Evolutionary conservation across 2,329 filamentous ascomycete genomes (phyloP).

Genomic region (Colletotrichum sidae): DNA sequence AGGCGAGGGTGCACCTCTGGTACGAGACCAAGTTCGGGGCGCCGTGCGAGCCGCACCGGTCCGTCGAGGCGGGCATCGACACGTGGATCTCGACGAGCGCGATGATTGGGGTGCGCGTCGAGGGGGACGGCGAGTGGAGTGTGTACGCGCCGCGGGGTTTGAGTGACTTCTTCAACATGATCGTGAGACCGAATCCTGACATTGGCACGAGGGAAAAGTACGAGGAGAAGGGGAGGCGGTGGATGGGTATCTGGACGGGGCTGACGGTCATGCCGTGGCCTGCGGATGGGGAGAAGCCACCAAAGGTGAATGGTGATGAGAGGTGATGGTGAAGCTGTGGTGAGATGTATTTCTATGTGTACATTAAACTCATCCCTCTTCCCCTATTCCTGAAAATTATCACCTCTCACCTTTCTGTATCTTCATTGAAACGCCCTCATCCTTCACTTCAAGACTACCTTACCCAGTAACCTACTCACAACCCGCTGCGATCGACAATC

Average conservation of each 20-base stretch:
- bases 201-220: slow-evolving; percentile 44
- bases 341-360: no score
- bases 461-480: neutral
- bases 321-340: no score
- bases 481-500: slow-evolving; percentile 17
- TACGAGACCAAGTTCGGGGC: slow-evolving; percentile 47
- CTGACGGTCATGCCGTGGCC: slow-evolving; percentile 45
- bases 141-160: slow-evolving; percentile 51
- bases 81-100: slow-evolving; percentile 51
- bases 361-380: no score
- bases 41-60: slow-evolving; percentile 45
- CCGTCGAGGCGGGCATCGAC: slow-evolving; percentile 47
- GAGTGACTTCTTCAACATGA: slow-evolving; percentile 49
- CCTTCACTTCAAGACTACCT: neutral
- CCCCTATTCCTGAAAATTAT: no score
- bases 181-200: slow-evolving; percentile 47
- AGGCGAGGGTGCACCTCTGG: slow-evolving; percentile 53
- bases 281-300: slow-evolving; percentile 6
- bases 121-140: slow-evolving; percentile 43
- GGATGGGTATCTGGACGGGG: slow-evolving; percentile 45
- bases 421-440: neutral
- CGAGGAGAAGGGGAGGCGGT: slow-evolving; percentile 46
- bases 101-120: slow-evolving; percentile 46
- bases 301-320: neutral
- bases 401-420: no score